phyloP scores from a whole-genome alignment of 352 stramenopile genomes.

The Phytophthora sansomeana region DNA sequence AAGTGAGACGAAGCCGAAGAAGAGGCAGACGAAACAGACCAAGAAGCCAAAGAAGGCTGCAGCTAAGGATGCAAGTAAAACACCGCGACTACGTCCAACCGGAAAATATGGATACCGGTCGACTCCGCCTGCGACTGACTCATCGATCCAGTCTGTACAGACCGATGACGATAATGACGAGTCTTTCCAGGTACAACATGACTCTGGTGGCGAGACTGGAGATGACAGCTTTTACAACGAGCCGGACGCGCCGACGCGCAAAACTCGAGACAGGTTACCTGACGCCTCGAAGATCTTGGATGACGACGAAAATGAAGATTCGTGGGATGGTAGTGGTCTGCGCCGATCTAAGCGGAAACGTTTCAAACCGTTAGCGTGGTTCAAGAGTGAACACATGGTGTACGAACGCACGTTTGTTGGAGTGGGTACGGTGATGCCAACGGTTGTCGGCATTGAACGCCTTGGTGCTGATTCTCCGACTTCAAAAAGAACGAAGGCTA shows the following conservation, averaged over 20 bases:
- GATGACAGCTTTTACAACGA: conserved; percentile 66
- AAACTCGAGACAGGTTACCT: conserved; percentile 61
- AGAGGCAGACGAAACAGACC: conserved; percentile 38
- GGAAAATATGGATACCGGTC: conserved; percentile 65
- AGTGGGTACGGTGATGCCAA: conserved; percentile 85
- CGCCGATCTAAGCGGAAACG: conserved; percentile 80
- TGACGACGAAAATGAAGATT: conserved; percentile 32
- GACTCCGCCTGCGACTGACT: conserved; percentile 45
- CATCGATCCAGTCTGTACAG: conserved; percentile 51
- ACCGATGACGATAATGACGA: conserved; percentile 70
- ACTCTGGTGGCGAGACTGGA: conserved; percentile 55
- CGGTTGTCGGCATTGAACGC: conserved; percentile 75
- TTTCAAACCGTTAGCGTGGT: conserved; percentile 89
- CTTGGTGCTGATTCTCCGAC: conserved; percentile 64
- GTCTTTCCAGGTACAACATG: conserved; percentile 57
- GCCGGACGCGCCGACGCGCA: conserved; percentile 33
- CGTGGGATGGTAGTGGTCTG: conserved; percentile 52
- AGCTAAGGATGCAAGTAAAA: conserved; percentile 27
- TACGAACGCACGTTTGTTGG: conserved; percentile 85
- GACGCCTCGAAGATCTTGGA: conserved; percentile 51
- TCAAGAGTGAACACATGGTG: conserved; percentile 89
- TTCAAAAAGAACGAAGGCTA: conserved; percentile 51
- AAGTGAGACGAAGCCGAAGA: conserved; percentile 32
- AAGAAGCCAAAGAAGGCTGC: conserved; percentile 40
- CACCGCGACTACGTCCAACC: conserved; percentile 34